Evolutionary conservation across 495 filamentous ascomycete species (phyloP).

Genomic region (Parachaetomium inaequale): DNA sequence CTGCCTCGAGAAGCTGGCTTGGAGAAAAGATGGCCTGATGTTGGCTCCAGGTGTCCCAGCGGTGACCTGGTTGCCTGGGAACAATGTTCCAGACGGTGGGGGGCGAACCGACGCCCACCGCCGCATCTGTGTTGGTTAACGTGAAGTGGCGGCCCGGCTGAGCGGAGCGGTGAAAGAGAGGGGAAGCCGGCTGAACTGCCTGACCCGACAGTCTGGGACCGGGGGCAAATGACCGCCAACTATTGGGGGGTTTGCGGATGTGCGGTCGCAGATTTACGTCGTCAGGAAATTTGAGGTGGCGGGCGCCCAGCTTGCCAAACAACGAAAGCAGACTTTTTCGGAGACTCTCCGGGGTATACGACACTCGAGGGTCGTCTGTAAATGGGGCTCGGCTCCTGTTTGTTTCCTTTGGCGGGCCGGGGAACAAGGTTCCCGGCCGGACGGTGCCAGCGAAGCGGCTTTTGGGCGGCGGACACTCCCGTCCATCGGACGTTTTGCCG

Average conservation of each 20-base stretch:
- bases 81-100: neutral
- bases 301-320: too few species aligned
- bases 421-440: constrained; percentile 7
- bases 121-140: neutral
- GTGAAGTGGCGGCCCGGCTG: neutral
- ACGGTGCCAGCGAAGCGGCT: neutral
- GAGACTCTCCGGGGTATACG: too few species aligned
- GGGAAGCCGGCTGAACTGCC: constrained; percentile 8
- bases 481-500: neutral
- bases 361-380: neutral
- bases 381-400: neutral
- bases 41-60: neutral
- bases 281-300: too few species aligned
- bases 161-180: constrained; percentile 14
- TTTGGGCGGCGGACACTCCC: neutral
- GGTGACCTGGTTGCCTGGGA: neutral
- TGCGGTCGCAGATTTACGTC: too few species aligned
- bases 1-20: neutral
- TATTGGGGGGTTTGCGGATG: neutral
- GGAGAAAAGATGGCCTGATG: neutral
- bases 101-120: neutral
- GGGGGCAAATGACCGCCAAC: constrained; percentile 1
- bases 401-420: neutral
- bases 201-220: constrained; percentile 38
- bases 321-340: neutral